A percentile compares a stretch with the other conserved stretches of the same genome.
Conservation (phyloP, 2,329 filamentous ascomycete species). For the Pseudogymnoascus sp. region DNA sequence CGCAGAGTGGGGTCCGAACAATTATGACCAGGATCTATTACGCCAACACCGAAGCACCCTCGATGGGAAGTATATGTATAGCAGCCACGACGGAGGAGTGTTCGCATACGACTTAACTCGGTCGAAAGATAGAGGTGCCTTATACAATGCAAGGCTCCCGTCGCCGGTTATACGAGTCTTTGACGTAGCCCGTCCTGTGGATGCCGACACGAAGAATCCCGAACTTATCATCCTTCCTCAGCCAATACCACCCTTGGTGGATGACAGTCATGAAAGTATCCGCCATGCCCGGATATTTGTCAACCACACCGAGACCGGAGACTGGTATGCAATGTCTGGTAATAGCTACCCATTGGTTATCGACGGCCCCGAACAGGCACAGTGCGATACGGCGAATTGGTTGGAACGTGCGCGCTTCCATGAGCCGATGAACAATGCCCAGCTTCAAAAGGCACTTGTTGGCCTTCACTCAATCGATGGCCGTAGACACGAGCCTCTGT, state of each 20-base stretch:
- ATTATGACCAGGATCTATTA: conserved; percentile 79
- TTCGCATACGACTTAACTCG: conserved; percentile 69
- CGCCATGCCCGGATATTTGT: conserved; percentile 68
- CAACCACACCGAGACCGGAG: conserved; percentile 77
- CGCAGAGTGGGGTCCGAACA: conserved; percentile 92
- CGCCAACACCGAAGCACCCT: conserved; percentile 73
- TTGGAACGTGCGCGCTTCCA: conserved; percentile 36
- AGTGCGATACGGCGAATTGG: conserved; percentile 51
- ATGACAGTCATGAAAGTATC: conserved; percentile 43
- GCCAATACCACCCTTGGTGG: conserved; percentile 56
- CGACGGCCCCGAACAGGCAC: conserved; percentile 48
- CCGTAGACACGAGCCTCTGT: conserved; percentile 36
- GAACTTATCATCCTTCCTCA: conserved; percentile 83
- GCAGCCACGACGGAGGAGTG: conserved; percentile 75
- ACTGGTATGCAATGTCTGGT: conserved; percentile 93
- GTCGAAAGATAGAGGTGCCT: conserved; percentile 33
- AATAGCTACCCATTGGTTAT: conserved; percentile 79
- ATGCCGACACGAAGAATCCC: conserved; percentile 59
- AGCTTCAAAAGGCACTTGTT: conserved; percentile 57
- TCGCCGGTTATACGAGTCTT: conserved; percentile 83
- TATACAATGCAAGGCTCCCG: conserved; percentile 64
- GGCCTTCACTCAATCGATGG: conserved; percentile 64
- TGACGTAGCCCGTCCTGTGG: conserved; percentile 72
- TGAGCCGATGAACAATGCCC: conserved; percentile 33
- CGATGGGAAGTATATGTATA: conserved; percentile 85